Evolutionary conservation across 2,329 filamentous ascomycete species (phyloP).

Genomic region (Aureobasidium sp.): DNA sequence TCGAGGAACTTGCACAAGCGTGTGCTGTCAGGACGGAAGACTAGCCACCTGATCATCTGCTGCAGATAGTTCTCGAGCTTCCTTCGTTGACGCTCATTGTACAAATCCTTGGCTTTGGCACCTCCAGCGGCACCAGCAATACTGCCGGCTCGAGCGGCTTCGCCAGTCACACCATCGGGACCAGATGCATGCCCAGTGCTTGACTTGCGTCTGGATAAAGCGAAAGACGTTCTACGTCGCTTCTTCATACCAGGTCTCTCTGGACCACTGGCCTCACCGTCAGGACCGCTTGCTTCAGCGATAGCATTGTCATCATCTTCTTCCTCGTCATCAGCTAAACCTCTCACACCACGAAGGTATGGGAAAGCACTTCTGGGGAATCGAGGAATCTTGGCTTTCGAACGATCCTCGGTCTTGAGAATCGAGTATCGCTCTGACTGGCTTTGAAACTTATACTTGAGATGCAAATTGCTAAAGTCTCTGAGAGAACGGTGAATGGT

Average conservation of each 20-base stretch:
- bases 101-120: constrained; percentile 40
- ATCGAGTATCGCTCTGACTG: constrained; percentile 77
- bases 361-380: constrained; percentile 88
- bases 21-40: constrained; percentile 94
- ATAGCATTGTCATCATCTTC: constrained; percentile 57
- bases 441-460: constrained; percentile 83
- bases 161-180: constrained; percentile 2
- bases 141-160: constrained; percentile 25
- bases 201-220: constrained; percentile 50
- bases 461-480: constrained; percentile 87
- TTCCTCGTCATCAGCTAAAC: constrained; percentile 53
- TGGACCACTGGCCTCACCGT: constrained; percentile 61
- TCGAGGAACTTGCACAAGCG: constrained; percentile 93
- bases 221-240: constrained; percentile 46
- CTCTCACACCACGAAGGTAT: constrained; percentile 67
- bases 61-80: constrained; percentile 85
- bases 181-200: constrained; percentile 31
- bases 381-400: constrained; percentile 69
- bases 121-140: constrained; percentile 32
- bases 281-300: constrained; percentile 45
- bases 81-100: constrained; percentile 73
- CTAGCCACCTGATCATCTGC: constrained; percentile 91
- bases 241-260: constrained; percentile 47
- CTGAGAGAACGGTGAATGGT: constrained; percentile 76
- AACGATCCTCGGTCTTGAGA: constrained; percentile 55